These are phyloP conservation scores for Paracoccidioides brasiliensis DNA, from an alignment of 2,329 filamentous ascomycete species.

Conservation along the genomic window DNA sequence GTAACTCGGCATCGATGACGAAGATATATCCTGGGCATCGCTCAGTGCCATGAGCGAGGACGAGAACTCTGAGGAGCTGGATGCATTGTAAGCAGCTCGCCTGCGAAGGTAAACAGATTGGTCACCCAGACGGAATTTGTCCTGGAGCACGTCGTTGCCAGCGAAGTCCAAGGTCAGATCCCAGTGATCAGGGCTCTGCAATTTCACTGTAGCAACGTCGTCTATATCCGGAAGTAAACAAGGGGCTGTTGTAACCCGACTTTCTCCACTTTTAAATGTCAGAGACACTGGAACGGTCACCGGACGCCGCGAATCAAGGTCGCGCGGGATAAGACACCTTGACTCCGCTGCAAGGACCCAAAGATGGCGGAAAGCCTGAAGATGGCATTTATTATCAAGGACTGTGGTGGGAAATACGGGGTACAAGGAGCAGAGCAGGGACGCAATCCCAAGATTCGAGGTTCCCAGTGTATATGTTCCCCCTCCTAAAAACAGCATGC, in stretches of 20 bases:
- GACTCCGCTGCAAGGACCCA: slow-evolving; percentile 91
- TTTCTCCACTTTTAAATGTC: slow-evolving; percentile 37
- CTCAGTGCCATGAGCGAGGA: slow-evolving; percentile 64
- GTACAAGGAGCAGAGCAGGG: slow-evolving; percentile 83
- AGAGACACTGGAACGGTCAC: slow-evolving; percentile 61
- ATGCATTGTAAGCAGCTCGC: slow-evolving; percentile 51
- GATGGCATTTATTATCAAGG: slow-evolving; percentile 84
- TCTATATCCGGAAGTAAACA: slow-evolving; percentile 41
- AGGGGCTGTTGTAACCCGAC: slow-evolving; percentile 35
- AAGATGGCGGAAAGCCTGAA: slow-evolving; percentile 93
- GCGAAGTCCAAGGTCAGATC: slow-evolving; percentile 64
- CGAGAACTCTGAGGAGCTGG: slow-evolving; percentile 50
- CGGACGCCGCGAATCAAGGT: slow-evolving; percentile 70
- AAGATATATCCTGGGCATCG: slow-evolving; percentile 37
- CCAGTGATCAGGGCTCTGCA: slow-evolving; percentile 55
- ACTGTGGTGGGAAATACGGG: slow-evolving; percentile 80
- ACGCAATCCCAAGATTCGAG: slow-evolving; percentile 72
- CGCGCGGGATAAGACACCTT: slow-evolving; percentile 75
- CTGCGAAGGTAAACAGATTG: slow-evolving; percentile 65
- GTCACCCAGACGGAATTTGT: slow-evolving; percentile 49
- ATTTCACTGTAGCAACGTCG: slow-evolving; percentile 26
- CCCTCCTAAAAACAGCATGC: slow-evolving; percentile 79
- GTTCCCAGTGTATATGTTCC: slow-evolving; percentile 87
- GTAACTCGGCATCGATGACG: slow-evolving; percentile 14
- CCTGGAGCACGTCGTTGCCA: slow-evolving; percentile 46